Evolutionary conservation across 768 basidiomycete genomes (phyloP).

Genomic region (Omphalotus guepiniiformis): DNA sequence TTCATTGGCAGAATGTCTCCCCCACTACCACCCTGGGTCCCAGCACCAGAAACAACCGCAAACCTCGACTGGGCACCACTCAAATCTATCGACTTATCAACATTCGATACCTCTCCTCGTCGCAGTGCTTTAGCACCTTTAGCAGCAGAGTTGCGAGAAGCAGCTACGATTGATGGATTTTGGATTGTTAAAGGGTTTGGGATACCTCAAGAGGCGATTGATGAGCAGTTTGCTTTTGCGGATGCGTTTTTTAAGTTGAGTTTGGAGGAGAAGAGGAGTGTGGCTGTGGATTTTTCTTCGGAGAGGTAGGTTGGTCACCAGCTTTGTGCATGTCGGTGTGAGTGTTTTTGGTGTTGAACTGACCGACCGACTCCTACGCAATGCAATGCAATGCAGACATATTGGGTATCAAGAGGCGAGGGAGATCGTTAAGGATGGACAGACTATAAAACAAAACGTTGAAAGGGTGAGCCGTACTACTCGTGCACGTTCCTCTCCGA

Average conservation of each 20-base stretch:
- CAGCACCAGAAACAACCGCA: conserved; percentile 19
- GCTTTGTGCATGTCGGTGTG: too few species aligned
- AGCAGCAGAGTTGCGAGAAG: conserved; percentile 30
- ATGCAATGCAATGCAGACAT: too few species aligned
- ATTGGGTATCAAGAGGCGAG: conserved; percentile 33
- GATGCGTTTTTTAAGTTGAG: conserved; percentile 31
- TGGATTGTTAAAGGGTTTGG: conserved; percentile 37
- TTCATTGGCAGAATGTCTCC: too few species aligned
- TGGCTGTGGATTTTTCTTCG: conserved; percentile 26
- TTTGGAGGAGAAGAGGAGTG: conserved; percentile 30
- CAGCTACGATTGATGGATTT: conserved; percentile 36
- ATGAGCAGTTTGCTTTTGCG: conserved; percentile 31
- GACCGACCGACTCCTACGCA: too few species aligned
- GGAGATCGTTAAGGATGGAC: conserved; percentile 25
- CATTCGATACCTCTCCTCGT: conserved; percentile 23
- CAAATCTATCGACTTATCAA: conserved; percentile 33
- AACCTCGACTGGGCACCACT: conserved; percentile 33
- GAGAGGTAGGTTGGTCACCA: conserved; percentile 21
- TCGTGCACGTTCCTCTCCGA: too few species aligned
- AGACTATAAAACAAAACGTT: conserved; percentile 34
- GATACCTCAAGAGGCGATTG: conserved; percentile 32
- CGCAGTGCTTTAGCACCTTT: conserved; percentile 29
- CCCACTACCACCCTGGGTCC: conserved; percentile 14
- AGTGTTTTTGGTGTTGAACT: too few species aligned
- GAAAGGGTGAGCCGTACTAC: conserved; percentile 24